These are phyloP conservation scores for Acacia confusa DNA, from an alignment of 306 rosid species.

Conservation along the genomic window DNA sequence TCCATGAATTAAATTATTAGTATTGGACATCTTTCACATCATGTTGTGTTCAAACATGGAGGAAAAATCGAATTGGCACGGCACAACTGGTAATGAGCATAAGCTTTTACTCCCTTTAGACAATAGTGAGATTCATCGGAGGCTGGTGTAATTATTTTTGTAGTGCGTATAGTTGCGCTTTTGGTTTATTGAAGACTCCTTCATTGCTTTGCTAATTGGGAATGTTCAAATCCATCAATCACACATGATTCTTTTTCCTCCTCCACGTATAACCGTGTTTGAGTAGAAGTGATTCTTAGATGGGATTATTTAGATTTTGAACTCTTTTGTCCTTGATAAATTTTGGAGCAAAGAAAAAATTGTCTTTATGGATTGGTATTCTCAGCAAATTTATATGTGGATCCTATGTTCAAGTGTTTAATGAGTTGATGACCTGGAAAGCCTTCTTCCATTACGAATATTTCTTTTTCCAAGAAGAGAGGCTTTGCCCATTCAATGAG, in stretches of 20 bases:
- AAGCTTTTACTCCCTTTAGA: background rate
- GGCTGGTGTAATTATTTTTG: background rate
- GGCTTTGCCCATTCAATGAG: no score
- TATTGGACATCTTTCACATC: constrained; percentile 21
- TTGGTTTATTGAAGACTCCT: background rate
- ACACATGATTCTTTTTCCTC: background rate
- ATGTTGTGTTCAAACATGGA: constrained; percentile 17
- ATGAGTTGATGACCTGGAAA: no score
- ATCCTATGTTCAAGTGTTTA: background rate
- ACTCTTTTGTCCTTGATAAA: background rate
- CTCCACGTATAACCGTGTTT: background rate
- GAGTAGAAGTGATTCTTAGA: background rate
- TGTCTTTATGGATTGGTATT: background rate
- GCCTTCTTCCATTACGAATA: no score
- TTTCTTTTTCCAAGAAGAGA: no score
- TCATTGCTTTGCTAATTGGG: background rate
- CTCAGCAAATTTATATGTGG: background rate
- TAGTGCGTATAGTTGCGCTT: background rate
- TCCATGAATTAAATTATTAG: background rate
- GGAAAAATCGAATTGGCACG: background rate
- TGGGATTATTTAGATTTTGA: background rate
- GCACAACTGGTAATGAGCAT: background rate
- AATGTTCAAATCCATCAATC: background rate
- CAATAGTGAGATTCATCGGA: background rate
- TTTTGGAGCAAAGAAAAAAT: background rate